Conservation (phyloP, 768 basidiomycete genomes). For the Tulasnella sp. region DNA sequence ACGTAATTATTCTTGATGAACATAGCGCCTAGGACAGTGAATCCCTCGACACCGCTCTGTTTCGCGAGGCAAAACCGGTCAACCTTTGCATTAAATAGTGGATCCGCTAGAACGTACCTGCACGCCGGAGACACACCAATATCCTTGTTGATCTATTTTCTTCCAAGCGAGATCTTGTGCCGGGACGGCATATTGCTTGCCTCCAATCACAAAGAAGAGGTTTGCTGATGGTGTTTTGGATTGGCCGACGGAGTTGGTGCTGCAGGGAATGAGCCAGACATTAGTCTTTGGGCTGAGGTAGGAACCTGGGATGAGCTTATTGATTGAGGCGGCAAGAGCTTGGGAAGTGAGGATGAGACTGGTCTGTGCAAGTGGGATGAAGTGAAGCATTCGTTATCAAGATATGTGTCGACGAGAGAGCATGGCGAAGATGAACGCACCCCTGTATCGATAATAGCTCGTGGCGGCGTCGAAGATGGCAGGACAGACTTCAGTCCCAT, state of each 20-base stretch:
- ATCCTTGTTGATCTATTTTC: not conserved
- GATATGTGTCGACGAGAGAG: too few species aligned
- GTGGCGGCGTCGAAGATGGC: not conserved
- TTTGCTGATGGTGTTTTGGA: not conserved
- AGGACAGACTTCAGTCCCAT: not conserved
- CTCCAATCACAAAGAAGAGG: conserved; percentile 3
- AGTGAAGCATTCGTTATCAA: too few species aligned
- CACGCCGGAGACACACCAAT: conserved; percentile 11
- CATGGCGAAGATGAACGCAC: not conserved
- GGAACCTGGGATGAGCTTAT: not conserved
- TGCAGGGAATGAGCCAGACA: conserved; percentile 4
- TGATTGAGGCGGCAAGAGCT: not conserved
- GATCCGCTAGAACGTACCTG: not conserved
- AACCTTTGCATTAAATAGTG: not conserved
- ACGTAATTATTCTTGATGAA: conserved; percentile 12
- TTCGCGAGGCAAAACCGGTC: not conserved
- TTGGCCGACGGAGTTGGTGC: not conserved
- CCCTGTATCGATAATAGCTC: conserved; percentile 11
- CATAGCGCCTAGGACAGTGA: conserved; percentile 8
- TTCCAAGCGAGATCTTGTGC: conserved; percentile 7
- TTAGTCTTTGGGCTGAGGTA: not conserved
- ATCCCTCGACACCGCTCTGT: conserved; percentile 9
- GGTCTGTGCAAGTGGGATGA: not conserved
- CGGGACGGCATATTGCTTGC: conserved; percentile 1
- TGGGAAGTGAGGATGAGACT: conserved; percentile 1